Percentiles rank a stretch among this genome's conserved stretches.
Conservation (phyloP, 1,284 basidiomycete genomes). For the Grifola frondosa region DNA sequence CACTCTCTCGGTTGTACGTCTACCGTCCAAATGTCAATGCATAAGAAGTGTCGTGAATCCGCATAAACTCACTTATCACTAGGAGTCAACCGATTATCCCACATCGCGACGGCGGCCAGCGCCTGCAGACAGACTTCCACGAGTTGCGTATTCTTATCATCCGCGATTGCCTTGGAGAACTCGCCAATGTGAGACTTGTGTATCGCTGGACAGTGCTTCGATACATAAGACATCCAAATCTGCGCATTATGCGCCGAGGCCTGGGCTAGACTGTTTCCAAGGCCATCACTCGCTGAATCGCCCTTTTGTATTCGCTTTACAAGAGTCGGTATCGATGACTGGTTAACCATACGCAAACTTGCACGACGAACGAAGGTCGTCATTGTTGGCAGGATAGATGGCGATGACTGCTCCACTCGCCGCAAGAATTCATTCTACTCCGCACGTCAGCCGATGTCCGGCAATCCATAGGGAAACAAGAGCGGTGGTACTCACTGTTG, state of each 20-base stretch:
- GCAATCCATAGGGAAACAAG: background rate
- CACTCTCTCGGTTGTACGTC: conserved; percentile 69
- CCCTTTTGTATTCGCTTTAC: conserved; percentile 63
- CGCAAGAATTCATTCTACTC: conserved; percentile 73
- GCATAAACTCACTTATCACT: conserved; percentile 63
- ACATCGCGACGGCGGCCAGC: conserved; percentile 64
- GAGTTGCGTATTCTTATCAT: conserved; percentile 57
- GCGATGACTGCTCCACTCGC: conserved; percentile 70
- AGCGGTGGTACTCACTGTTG: conserved; percentile 56
- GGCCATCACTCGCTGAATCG: conserved; percentile 30
- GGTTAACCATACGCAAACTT: conserved; percentile 77
- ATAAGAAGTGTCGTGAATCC: background rate
- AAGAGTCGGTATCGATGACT: conserved; percentile 82
- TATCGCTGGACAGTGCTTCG: conserved; percentile 77
- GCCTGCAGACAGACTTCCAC: conserved; percentile 77
- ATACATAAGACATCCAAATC: conserved; percentile 58
- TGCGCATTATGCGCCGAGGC: conserved; percentile 47
- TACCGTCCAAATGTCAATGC: conserved; percentile 24
- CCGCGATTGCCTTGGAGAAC: conserved; percentile 68
- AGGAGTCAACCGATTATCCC: conserved; percentile 55
- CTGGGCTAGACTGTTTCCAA: conserved; percentile 35
- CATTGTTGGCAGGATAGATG: conserved; percentile 70
- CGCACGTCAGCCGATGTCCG: conserved; percentile 1
- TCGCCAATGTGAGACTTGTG: conserved; percentile 76
- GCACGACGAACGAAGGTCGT: conserved; percentile 70